Base-by-base conservation (phyloP, 352 stramenopile species). In the Phytopythium vexans region DNA sequence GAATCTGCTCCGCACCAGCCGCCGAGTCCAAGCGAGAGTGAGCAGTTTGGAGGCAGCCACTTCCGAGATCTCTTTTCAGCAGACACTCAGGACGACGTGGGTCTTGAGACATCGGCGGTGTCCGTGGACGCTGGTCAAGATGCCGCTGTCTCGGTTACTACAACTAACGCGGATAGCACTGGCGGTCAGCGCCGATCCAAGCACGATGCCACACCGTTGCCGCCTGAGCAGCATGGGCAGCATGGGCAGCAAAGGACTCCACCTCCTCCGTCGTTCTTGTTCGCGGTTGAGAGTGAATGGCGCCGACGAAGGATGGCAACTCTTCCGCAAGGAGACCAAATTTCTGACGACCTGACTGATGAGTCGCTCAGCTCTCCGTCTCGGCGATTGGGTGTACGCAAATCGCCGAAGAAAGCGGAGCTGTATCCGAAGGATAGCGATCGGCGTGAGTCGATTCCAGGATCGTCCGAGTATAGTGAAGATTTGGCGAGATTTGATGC, bases 41-140 rank as follows among this genome's bases (percentile, higher is more conserved):
- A 71, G 37, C 32, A 57, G 41, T 41, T 43, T 11, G 37, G 47
- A 6, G 41, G 38, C 5, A 73, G 74, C 38, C 58, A 77, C 27
- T 77, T 77, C 38, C 56, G 60, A 31, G 71, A 85, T 4, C 48
- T 85, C 49, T 85, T 91, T 32, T 58, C 65, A 9, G 64, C 48
- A 7, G 74, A 87, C 43, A 86, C 76, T 4, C 81, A 88, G 51
- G 67, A 80, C 11, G 72, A 88, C 0, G 68, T 66, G 3, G 56
- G 15, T 4, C 21, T 7, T 11, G 44, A 50, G n/a, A n/a, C n/a
- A n/a, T n/a, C n/a, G n/a, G n/a, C n/a, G n/a, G n/a, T n/a, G n/a
- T n/a, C n/a, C 12, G n/a, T 1, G 12, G 8, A 5, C 15, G n/a
- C 14, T 12, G 52, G 39, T 39, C 21, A n/a, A n/a, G n/a, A n/a